Base-by-base conservation (phyloP, 441 rosid species). In the Monsonia emarginata region DNA sequence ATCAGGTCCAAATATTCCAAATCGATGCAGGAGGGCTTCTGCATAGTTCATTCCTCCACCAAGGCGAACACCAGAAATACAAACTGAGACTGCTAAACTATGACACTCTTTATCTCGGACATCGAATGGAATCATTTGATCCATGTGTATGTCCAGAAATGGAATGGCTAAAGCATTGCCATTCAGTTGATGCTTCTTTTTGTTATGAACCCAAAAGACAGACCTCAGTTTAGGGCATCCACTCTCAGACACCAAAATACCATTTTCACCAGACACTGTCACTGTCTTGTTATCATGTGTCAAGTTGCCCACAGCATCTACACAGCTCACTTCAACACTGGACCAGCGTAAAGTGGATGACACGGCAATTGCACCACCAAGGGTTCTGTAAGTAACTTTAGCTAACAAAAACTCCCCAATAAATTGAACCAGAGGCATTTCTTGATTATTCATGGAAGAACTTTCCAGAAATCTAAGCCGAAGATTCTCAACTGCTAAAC, bases 351-450 rank as follows among this genome's bases (percentile, higher is more conserved):
- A 64, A 59, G 79, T 76, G 57, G 95, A 94, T 48, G 99, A 91
- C 74, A 91, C 88, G 65, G 86, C 99, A 74, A 91, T 65, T 30
- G 99, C 99, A 66, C 99, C 99, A 24, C 99, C 97, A 44, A 94
- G 97, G 61, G 96, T 89, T 82, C 96, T 89, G 70, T 94, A 97
- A 79, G 84, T 57, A 70, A 94, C 97, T 80, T 91, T 91, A 75
- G 85, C 68, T 63, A 65, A 79, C 77, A 94, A 84, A 80, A 81
- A 85, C 65, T 88, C 86, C 69, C 97, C 99, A 67, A 73, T 74
- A 76, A 94, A 91, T 74, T 86, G 97, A 81, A 85, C 99, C 32
- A 94, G 84, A 65, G 96, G 97, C 85, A 70, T 78, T 72, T 79
- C 95, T 79, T 86, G 86, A 67, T 75, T 80, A 66, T 80, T 72